Percentiles rank a stretch among this genome's conserved stretches.
Conservation (phyloP, 73 alveolate species). For the Blepharisma stoltei region DNA sequence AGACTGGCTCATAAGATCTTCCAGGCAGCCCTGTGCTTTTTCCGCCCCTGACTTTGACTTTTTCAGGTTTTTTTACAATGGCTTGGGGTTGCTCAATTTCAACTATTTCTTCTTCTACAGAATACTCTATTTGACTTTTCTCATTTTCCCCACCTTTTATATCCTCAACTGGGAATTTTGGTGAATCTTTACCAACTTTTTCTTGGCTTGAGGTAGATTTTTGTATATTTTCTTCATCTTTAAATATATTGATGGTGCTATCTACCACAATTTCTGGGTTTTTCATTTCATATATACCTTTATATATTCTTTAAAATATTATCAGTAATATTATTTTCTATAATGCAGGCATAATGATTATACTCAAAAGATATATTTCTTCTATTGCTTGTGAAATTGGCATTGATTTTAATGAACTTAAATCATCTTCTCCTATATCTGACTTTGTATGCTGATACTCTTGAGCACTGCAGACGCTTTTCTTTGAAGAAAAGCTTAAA, state of each 20-base stretch:
- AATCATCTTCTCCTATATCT: not conserved
- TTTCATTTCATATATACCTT: not conserved
- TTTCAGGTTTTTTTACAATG: not conserved
- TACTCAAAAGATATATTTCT: not conserved
- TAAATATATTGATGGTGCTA: not conserved
- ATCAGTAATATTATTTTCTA: no score
- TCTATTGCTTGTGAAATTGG: not conserved
- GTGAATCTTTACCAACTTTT: not conserved
- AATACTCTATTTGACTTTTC: not conserved
- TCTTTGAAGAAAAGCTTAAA: not conserved
- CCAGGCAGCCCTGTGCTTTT: no score
- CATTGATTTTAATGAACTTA: not conserved
- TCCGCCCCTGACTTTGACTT: not conserved
- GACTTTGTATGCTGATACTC: not conserved
- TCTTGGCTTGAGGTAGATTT: not conserved
- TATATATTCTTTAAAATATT: not conserved
- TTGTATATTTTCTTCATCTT: not conserved
- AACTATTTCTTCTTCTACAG: not conserved
- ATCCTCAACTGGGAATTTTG: not conserved
- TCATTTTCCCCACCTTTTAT: not conserved
- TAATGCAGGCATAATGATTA: not conserved
- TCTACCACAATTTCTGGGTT: not conserved
- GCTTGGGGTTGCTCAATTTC: not conserved
- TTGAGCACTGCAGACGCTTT: not conserved
- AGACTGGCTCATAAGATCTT: no score